Conservation (phyloP, 345 rosid genomes). For the Leavenworthia alabamica region DNA sequence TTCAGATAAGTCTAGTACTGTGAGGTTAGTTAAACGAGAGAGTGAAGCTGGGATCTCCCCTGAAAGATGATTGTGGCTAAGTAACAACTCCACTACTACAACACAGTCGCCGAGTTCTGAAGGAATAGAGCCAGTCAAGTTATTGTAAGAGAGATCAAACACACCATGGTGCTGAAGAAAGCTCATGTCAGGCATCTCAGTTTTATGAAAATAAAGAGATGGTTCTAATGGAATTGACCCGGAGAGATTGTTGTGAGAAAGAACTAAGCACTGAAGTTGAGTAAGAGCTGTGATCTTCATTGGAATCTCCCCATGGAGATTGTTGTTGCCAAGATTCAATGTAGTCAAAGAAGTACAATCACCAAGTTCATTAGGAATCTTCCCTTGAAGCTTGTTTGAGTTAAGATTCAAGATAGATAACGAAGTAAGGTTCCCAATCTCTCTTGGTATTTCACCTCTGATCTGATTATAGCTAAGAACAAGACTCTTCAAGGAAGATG, state of each 20-base stretch:
- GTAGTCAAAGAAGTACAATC: conserved; percentile 62
- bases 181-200: conserved; percentile 59
- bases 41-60: conserved; percentile 71
- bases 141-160: conserved; percentile 62
- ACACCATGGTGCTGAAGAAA: conserved; percentile 86
- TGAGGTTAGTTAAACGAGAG: conserved; percentile 53
- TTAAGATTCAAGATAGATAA: conserved; percentile 67
- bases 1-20: conserved; percentile 70
- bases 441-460: conserved; percentile 54
- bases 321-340: conserved; percentile 72
- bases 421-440: conserved; percentile 56
- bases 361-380: conserved; percentile 61
- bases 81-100: conserved; percentile 61
- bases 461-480: conserved; percentile 59
- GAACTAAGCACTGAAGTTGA: conserved; percentile 76
- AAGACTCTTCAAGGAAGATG: conserved; percentile 47
- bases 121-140: conserved; percentile 64
- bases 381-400: conserved; percentile 60
- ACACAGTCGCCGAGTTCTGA: conserved; percentile 58
- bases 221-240: conserved; percentile 64
- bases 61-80: conserved; percentile 60
- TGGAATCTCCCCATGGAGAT: conserved; percentile 65
- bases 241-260: conserved; percentile 64
- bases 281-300: conserved; percentile 45
- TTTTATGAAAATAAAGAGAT: conserved; percentile 57